Evolutionary conservation across 2,329 filamentous ascomycete species (phyloP).

Genomic region (Colletotrichum sp.): DNA sequence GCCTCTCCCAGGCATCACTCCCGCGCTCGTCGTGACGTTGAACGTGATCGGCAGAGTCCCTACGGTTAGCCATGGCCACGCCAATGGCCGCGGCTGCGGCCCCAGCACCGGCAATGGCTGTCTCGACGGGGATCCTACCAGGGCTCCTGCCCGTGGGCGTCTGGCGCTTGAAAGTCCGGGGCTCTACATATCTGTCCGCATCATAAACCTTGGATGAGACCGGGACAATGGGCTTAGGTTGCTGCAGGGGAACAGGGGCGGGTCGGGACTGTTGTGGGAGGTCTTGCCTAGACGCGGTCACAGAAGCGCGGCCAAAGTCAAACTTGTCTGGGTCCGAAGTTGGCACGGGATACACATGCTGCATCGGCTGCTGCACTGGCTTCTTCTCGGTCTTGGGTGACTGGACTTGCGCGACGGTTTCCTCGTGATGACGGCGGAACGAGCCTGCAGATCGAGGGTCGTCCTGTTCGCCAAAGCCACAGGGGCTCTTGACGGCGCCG

Average conservation of each 20-base stretch:
- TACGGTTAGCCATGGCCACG: conserved; percentile 45
- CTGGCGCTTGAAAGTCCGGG: conserved; percentile 34
- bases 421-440: conserved; percentile 39
- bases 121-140: conserved; percentile 44
- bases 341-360: conserved; percentile 70
- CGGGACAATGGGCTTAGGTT: conserved; percentile 80
- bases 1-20: background rate
- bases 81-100: conserved; percentile 55
- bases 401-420: conserved; percentile 37
- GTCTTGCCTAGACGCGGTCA: conserved; percentile 46
- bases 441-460: conserved; percentile 29
- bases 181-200: conserved; percentile 44
- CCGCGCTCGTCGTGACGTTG: conserved; percentile 25
- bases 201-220: conserved; percentile 74
- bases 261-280: conserved; percentile 51
- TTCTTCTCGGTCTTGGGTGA: conserved; percentile 33
- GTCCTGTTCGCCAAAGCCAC: conserved; percentile 52
- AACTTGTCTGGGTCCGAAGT: conserved; percentile 69
- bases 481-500: conserved; percentile 59
- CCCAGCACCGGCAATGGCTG: conserved; percentile 52
- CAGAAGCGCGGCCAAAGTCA: conserved; percentile 59
- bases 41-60: conserved; percentile 27
- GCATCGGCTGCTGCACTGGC: conserved; percentile 59
- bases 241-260: conserved; percentile 74
- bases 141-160: conserved; percentile 43